Evolutionary conservation across 1,139 yeast genomes (phyloP).

Genomic region (Wickerhamomyces sp.): DNA sequence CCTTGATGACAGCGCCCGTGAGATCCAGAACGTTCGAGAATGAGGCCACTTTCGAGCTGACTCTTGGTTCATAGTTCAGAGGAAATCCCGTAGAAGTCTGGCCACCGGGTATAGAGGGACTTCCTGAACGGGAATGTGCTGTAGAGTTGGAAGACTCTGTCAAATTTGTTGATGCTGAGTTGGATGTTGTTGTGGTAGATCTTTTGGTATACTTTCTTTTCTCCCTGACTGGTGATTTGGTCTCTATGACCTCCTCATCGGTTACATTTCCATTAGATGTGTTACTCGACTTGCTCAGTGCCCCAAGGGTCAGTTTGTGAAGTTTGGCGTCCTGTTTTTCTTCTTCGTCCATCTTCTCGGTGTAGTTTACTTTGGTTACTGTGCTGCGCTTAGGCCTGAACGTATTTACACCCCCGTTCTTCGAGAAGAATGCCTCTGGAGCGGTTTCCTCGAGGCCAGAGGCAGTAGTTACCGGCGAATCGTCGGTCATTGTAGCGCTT

Average conservation of each 20-base stretch:
- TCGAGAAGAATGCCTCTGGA: no score
- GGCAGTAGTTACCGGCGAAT: no score
- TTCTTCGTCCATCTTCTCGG: conserved; percentile 29
- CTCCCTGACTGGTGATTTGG: neutral
- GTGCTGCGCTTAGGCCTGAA: conserved; percentile 21
- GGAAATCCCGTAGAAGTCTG: conserved; percentile 10
- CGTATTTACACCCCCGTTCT: no score
- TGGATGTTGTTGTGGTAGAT: neutral
- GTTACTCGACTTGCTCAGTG: no score
- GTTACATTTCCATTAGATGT: no score
- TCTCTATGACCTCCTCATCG: neutral
- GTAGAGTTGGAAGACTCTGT: no score
- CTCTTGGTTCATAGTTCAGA: conserved; percentile 19
- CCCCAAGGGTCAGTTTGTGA: neutral
- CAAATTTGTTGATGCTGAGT: no score
- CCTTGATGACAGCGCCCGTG: conserved; percentile 33
- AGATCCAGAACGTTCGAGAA: conserved; percentile 33
- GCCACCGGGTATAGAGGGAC: conserved; percentile 6
- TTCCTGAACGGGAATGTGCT: no score
- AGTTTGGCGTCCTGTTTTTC: conserved; percentile 9
- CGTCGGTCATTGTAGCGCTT: no score
- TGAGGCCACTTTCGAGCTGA: conserved; percentile 6
- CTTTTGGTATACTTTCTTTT: conserved; percentile 1
- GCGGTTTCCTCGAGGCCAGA: no score
- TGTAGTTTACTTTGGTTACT: conserved; percentile 29